Conservation (phyloP, 257 asterid species). For the Scutellaria minor region DNA sequence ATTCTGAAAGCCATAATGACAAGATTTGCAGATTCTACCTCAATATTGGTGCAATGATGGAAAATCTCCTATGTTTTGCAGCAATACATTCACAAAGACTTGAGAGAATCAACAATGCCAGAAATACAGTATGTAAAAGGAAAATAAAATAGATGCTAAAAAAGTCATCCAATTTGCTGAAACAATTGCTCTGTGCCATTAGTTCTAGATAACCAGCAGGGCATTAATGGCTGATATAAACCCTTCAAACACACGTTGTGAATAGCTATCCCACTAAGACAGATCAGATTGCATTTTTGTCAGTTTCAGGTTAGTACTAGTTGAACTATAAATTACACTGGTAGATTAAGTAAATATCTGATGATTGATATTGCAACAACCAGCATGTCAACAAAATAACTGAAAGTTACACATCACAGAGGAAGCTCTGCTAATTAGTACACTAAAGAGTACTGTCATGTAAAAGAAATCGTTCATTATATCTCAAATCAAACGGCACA, state of each 20-base stretch:
- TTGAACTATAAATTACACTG: neutral
- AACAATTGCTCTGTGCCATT: constrained; percentile 62
- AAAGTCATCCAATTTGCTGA: neutral
- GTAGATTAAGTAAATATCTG: neutral
- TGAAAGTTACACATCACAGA: no score
- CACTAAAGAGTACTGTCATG: no score
- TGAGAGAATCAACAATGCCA: constrained; percentile 40
- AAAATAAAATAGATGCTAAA: constrained; percentile 11
- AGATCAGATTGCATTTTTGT: constrained; percentile 23
- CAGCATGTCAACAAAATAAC: constrained; percentile 29
- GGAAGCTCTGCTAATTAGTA: no score
- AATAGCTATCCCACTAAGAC: constrained; percentile 87
- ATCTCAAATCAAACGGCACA: no score
- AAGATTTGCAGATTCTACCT: constrained; percentile 51
- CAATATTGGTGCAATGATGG: constrained; percentile 65
- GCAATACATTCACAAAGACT: constrained; percentile 80
- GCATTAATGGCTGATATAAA: constrained; percentile 83
- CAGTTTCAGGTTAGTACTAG: constrained; percentile 28
- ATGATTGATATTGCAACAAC: constrained; percentile 6
- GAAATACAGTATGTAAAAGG: constrained; percentile 20
- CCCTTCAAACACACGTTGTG: constrained; percentile 79
- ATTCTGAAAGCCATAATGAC: constrained; percentile 22
- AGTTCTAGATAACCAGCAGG: constrained; percentile 80
- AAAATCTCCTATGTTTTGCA: constrained; percentile 68
- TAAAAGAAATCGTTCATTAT: no score